These are phyloP conservation scores for Rhypophila decipiens DNA, from an alignment of 495 filamentous ascomycete genomes.

Conservation along the genomic window DNA sequence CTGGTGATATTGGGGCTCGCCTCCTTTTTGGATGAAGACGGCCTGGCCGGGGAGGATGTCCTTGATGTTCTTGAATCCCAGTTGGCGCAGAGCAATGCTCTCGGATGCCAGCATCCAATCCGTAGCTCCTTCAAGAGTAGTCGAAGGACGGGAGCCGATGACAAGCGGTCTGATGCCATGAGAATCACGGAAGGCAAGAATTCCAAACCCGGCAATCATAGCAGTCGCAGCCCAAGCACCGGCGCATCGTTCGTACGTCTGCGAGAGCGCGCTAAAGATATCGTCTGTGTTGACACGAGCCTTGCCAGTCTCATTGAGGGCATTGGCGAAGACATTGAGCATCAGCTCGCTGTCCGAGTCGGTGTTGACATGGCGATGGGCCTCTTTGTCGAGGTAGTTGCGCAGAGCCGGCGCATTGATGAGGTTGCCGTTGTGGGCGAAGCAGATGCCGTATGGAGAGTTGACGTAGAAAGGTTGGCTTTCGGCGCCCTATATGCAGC, in stretches of 20 bases:
- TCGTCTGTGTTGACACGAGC: slow-evolving; percentile 89
- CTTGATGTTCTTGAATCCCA: slow-evolving; percentile 73
- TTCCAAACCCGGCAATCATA: slow-evolving; percentile 91
- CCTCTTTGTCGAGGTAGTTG: slow-evolving; percentile 75
- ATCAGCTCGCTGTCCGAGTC: slow-evolving; percentile 93
- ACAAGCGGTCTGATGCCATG: slow-evolving; percentile 88
- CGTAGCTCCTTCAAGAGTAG: slow-evolving; percentile 54
- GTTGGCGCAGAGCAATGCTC: slow-evolving; percentile 81
- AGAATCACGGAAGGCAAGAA: slow-evolving; percentile 78
- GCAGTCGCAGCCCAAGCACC: slow-evolving; percentile 73
- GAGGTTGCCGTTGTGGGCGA: slow-evolving; percentile 72
- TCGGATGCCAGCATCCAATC: slow-evolving; percentile 99
- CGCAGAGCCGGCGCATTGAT: slow-evolving; percentile 85
- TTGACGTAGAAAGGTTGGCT: slow-evolving; percentile 92
- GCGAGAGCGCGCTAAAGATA: slow-evolving; percentile 68
- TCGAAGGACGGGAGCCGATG: slow-evolving; percentile 66
- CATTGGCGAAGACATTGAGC: slow-evolving; percentile 91
- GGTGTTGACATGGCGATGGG: slow-evolving; percentile 93
- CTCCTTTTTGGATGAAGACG: slow-evolving; percentile 85
- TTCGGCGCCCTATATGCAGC: slow-evolving; percentile 49
- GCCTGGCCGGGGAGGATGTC: slow-evolving; percentile 91
- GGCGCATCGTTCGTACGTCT: slow-evolving; percentile 71
- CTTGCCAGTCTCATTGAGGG: slow-evolving; percentile 92
- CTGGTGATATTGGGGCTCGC: slow-evolving; percentile 68
- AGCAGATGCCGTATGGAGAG: slow-evolving; percentile 72